These are phyloP conservation scores for Pichia sp. DNA, from an alignment of 1,139 yeast genomes.

Conservation along the genomic window DNA sequence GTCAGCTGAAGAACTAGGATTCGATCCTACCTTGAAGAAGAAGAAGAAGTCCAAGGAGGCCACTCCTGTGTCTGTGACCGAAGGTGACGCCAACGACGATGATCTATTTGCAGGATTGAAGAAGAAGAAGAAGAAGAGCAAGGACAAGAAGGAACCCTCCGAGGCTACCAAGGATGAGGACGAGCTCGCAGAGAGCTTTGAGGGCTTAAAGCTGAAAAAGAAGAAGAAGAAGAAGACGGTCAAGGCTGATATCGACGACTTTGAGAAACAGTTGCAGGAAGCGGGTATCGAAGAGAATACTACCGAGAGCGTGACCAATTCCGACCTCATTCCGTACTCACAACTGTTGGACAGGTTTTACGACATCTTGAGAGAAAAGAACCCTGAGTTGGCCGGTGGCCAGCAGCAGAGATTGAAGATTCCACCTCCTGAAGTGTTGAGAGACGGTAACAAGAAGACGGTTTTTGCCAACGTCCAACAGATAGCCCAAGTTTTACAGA, in stretches of 20 bases:
- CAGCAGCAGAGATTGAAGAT: conserved; percentile 91
- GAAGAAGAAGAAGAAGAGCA: conserved; percentile 47
- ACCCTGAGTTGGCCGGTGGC: conserved; percentile 98
- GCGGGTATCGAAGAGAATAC: conserved; percentile 68
- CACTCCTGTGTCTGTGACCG: conserved; percentile 33
- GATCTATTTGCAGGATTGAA: conserved; percentile 53
- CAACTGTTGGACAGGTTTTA: conserved; percentile 80
- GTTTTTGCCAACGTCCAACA: conserved; percentile 94
- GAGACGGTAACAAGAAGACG: conserved; percentile 97
- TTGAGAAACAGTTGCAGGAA: conserved; percentile 83
- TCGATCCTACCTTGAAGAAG: conserved; percentile 76
- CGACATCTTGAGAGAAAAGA: conserved; percentile 78
- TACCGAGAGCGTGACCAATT: conserved; percentile 31
- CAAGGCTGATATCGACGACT: conserved; percentile 64
- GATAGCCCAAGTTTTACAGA: conserved; percentile 87
- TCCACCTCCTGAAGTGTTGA: conserved; percentile 94
- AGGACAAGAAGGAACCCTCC: conserved; percentile 33
- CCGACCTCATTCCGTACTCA: conserved; percentile 69
- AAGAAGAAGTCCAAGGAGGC: conserved; percentile 66
- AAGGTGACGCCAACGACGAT: conserved; percentile 33
- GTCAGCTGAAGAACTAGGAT: conserved; percentile 56
- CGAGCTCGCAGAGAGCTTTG: conserved; percentile 59
- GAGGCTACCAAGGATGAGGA: conserved; percentile 38
- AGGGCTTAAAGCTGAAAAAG: conserved; percentile 64
- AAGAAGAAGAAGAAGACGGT: conserved; percentile 77